Conservation (phyloP, 78 protist genomes). For the Pigoraptor vietnamica region DNA sequence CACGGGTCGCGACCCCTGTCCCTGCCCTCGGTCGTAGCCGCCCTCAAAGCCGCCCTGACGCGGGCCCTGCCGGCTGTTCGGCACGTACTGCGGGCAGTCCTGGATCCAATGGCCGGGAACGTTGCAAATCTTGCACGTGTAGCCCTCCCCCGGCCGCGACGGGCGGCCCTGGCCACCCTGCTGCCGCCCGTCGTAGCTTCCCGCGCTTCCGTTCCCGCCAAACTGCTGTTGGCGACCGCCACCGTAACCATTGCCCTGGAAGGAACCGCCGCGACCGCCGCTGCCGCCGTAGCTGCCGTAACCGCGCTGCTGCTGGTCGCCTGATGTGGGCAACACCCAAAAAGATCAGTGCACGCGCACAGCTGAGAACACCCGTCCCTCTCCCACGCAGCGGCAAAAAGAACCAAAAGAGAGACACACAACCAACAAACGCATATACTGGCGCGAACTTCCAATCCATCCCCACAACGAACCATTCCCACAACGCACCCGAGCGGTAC, state of each 20-base stretch:
- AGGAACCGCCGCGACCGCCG: background rate
- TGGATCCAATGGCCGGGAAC: conserved; percentile 10
- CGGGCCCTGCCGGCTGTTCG: background rate
- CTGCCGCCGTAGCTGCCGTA: background rate
- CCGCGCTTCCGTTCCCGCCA: too few relatives aligned
- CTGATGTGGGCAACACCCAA: too few relatives aligned
- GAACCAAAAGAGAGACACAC: too few relatives aligned
- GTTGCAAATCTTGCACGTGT: background rate
- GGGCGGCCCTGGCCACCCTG: background rate
- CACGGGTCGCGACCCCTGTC: background rate
- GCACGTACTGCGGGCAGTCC: background rate
- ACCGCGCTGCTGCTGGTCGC: too few relatives aligned
- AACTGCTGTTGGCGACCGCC: too few relatives aligned
- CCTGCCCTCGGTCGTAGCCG: background rate
- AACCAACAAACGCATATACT: too few relatives aligned
- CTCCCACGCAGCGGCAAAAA: too few relatives aligned
- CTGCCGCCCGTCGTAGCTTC: background rate
- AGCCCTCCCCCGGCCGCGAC: background rate
- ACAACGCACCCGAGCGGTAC: background rate
- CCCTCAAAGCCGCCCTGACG: background rate
- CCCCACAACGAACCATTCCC: too few relatives aligned
- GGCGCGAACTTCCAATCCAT: too few relatives aligned
- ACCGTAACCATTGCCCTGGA: background rate
- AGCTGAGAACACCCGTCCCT: too few relatives aligned
- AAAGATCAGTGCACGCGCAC: too few relatives aligned